Percentiles rank a stretch among this genome's conserved stretches.
Conservation (phyloP, 768 basidiomycete species). For the Dendrothele bispora region DNA sequence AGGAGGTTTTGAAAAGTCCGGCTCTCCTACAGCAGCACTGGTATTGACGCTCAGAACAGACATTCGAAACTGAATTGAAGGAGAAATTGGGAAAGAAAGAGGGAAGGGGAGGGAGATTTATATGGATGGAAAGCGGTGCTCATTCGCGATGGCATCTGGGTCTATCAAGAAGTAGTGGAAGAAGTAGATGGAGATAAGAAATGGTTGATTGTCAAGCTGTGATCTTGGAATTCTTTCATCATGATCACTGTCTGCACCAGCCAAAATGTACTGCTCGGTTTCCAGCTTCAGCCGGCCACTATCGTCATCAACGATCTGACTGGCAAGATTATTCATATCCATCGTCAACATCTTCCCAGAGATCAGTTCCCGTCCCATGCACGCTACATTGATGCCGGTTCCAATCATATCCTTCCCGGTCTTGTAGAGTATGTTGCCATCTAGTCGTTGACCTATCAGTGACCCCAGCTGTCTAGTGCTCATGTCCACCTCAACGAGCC, state of each 20-base stretch:
- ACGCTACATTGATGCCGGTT: constrained; percentile 56
- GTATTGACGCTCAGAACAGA: neutral
- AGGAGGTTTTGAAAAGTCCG: neutral
- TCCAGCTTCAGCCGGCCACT: constrained; percentile 65
- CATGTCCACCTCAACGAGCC: constrained; percentile 96
- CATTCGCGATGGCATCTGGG: no score
- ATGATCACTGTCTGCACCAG: constrained; percentile 47
- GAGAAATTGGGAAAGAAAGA: neutral
- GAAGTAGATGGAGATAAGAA: no score
- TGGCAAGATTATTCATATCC: constrained; percentile 61
- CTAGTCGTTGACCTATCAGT: neutral
- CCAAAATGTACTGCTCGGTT: constrained; percentile 59
- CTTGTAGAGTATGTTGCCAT: constrained; percentile 68
- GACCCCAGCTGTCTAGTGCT: constrained; percentile 45
- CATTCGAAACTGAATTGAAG: neutral
- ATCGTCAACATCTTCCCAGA: constrained; percentile 28
- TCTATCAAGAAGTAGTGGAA: neutral
- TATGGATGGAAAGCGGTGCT: neutral
- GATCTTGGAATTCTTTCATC: no score
- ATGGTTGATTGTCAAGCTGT: no score
- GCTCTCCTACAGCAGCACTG: neutral
- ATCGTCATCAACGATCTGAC: constrained; percentile 55
- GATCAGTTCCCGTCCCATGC: constrained; percentile 28
- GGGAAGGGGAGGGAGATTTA: neutral
- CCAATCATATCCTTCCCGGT: constrained; percentile 69